A percentile compares a stretch with the other conserved stretches of the same genome.
These are phyloP conservation scores for Aspergillus aculeatinus DNA, from an alignment of 2,329 filamentous ascomycete genomes.

Conservation along the genomic window DNA sequence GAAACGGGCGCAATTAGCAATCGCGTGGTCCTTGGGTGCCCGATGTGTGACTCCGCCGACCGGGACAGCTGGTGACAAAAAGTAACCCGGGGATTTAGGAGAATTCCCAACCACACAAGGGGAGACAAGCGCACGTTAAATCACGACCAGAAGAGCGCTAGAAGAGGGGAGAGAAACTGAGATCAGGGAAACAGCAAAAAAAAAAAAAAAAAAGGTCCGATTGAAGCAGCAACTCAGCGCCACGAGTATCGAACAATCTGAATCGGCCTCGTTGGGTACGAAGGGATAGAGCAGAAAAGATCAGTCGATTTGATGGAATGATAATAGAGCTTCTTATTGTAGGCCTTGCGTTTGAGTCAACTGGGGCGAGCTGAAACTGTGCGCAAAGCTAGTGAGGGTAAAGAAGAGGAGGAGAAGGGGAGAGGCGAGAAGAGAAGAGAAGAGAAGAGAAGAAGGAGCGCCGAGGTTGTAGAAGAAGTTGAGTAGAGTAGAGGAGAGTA, in stretches of 20 bases:
- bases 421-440: background rate
- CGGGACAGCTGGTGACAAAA: background rate
- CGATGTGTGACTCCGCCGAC: slow-evolving; percentile 6
- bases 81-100: background rate
- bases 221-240: slow-evolving; percentile 12
- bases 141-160: background rate
- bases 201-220: background rate
- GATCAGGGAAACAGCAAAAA: background rate
- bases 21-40: background rate
- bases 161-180: background rate
- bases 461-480: background rate
- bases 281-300: slow-evolving; percentile 2
- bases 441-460: background rate
- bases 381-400: background rate
- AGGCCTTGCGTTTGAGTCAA: background rate
- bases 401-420: background rate
- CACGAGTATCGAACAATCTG: slow-evolving; percentile 7
- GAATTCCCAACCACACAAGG: background rate
- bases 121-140: background rate
- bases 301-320: background rate
- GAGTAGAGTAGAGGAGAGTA: background rate
- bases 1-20: background rate
- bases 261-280: slow-evolving; percentile 20
- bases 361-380: background rate
- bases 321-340: background rate